Conservation (phyloP, 208 protist genomes). For the Crithidia brevicula region DNA sequence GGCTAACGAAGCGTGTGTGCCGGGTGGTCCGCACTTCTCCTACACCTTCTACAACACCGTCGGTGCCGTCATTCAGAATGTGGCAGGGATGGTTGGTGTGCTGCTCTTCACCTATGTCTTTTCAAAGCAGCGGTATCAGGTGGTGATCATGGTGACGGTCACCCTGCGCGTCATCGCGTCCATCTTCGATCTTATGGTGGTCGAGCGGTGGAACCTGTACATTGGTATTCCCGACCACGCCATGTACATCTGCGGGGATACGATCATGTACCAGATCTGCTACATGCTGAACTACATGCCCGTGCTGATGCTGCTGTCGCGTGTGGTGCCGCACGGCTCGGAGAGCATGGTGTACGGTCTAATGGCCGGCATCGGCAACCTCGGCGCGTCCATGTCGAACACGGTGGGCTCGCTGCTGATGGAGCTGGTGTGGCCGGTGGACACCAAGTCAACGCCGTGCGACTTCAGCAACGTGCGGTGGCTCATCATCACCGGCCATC, state of each 20-base stretch:
- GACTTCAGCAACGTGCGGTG: conserved; percentile 62
- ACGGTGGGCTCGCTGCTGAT: conserved; percentile 53
- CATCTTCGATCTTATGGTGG: conserved; percentile 73
- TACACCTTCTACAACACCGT: conserved; percentile 61
- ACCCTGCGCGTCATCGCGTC: conserved; percentile 42
- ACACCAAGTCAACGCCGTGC: conserved; percentile 32
- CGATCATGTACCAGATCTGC: conserved; percentile 57
- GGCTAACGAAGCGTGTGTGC: conserved; percentile 38
- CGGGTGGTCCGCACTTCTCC: conserved; percentile 54
- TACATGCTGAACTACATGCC: not conserved
- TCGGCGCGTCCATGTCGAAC: conserved; percentile 42
- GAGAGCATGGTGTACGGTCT: conserved; percentile 73
- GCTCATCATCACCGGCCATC: conserved; percentile 59
- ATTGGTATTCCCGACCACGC: conserved; percentile 56
- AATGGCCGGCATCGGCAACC: conserved; percentile 64
- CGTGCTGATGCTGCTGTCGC: not conserved
- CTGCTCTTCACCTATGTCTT: conserved; percentile 60
- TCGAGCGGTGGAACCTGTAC: conserved; percentile 67
- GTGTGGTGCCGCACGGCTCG: conserved; percentile 49
- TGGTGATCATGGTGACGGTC: conserved; percentile 54
- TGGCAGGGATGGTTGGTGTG: conserved; percentile 52
- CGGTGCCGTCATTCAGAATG: conserved; percentile 38
- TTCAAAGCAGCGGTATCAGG: conserved; percentile 46
- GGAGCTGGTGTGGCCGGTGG: conserved; percentile 44
- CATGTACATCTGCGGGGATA: conserved; percentile 72